Conservation (phyloP, 306 rosid genomes). For the Vachellia pachyceras region DNA sequence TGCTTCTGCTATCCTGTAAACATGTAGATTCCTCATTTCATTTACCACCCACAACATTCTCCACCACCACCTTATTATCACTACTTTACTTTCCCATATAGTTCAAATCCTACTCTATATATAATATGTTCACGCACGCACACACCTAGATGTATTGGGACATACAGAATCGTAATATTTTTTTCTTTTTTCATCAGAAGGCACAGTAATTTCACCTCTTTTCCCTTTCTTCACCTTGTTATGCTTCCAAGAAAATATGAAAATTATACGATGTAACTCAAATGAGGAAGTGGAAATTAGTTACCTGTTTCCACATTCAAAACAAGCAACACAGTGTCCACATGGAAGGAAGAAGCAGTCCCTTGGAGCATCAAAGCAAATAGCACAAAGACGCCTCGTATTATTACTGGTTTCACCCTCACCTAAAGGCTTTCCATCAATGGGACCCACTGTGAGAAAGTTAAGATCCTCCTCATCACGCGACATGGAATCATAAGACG, state of each 20-base stretch:
- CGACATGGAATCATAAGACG: constrained; percentile 74
- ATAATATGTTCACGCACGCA: too few relatives aligned
- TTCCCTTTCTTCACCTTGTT: not conserved
- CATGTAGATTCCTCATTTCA: constrained; percentile 16
- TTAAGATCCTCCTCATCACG: constrained; percentile 76
- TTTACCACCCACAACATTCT: constrained; percentile 4
- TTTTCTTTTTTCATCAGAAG: not conserved
- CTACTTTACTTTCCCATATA: not conserved
- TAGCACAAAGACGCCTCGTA: constrained; percentile 84
- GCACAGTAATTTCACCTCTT: not conserved
- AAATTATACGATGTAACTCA: not conserved
- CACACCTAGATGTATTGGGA: too few relatives aligned
- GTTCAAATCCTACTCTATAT: too few relatives aligned
- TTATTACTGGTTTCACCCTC: constrained; percentile 72
- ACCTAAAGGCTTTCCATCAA: constrained; percentile 52
- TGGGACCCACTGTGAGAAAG: constrained; percentile 39
- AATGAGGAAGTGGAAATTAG: constrained; percentile 1
- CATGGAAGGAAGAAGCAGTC: constrained; percentile 96
- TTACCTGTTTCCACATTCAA: constrained; percentile 80
- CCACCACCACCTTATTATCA: not conserved
- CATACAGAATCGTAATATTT: too few relatives aligned
- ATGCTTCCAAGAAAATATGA: not conserved
- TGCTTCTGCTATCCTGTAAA: constrained; percentile 76
- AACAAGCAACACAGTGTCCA: constrained; percentile 86
- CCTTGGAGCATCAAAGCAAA: constrained; percentile 92